Evolutionary conservation across 2,329 filamentous ascomycete genomes (phyloP).

Genomic region (Paecilomyces sp.): DNA sequence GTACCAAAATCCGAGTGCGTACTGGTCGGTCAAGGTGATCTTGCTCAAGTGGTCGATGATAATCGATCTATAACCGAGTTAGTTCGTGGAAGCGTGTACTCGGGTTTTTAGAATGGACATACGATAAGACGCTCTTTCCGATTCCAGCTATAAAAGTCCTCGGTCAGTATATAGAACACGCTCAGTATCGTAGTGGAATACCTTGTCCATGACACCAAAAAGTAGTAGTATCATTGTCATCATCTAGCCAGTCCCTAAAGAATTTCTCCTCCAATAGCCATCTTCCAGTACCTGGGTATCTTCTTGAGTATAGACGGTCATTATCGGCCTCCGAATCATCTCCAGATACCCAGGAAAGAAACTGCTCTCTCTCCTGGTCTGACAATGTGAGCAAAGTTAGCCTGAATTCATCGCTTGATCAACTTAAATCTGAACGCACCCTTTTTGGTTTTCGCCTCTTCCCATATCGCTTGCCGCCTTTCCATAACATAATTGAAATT

Average conservation of each 20-base stretch:
- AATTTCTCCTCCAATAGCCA: neutral
- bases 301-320: neutral
- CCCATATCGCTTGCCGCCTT: neutral
- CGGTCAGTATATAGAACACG: neutral
- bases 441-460: neutral
- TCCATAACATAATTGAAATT: slow-evolving; percentile 3
- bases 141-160: slow-evolving; percentile 2
- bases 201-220: slow-evolving; percentile 5
- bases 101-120: neutral
- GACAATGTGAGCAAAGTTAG: neutral
- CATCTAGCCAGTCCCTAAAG: slow-evolving; percentile 1
- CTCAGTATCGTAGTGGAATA: neutral
- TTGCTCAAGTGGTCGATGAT: slow-evolving; percentile 2
- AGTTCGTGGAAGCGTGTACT: neutral
- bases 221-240: neutral
- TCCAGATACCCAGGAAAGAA: slow-evolving; percentile 4
- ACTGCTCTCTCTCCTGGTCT: neutral
- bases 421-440: neutral
- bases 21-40: neutral
- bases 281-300: slow-evolving; percentile 1
- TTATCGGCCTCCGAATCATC: slow-evolving; percentile 3
- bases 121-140: slow-evolving; percentile 7
- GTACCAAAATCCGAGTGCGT: slow-evolving; percentile 2
- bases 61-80: slow-evolving; percentile 1
- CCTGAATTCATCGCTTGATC: neutral